Base-by-base conservation (phyloP, 176 grass and related monocot genomes). In the Eragrostis curvula region DNA sequence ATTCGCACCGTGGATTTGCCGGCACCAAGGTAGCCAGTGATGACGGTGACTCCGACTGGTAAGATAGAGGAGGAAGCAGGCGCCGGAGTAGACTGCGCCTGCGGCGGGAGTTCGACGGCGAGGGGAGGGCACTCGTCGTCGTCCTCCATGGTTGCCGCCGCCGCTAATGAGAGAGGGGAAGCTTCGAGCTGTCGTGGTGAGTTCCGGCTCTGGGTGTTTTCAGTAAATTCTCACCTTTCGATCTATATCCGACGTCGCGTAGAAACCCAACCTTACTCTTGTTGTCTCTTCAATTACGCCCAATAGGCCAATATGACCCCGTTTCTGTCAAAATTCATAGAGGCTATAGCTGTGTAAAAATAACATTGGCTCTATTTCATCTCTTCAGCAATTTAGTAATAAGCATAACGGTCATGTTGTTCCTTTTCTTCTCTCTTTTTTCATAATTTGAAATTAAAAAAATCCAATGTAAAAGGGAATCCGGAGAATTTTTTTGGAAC, bases 11-110 rank as follows among this genome's bases (percentile, higher is more conserved):
- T 98, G 66, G 96, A 98, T 79, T 95, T 95, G n/a, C 96, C 96
- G 21, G 93, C 96, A 55, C 93, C 93, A 75, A 98, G 92, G 79
- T 98, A 98, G 28, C 93, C 96, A 11, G 90, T 98, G 89, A 98
- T 95, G 51, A 98, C 82, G n/a, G 96, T 98, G 58, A 98, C 90
- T 42, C 96, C 96, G 42, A 98, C 93, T 18, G 90, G 88, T 7
- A 68, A 64, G 13, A 40, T 72, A 2, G 76, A 12, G 5, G 62
- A 62, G 63, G 25, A 15, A 58, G 5, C 50, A 40, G 66, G 46
- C 5, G 29, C 36, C 1, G 32, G 41, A 28, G 62, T 41, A 12
- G 27, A 71, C 1, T 30, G 21, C 13, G 13, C 28, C 17, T 43
- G 77, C 27, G 23, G 63, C 2, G 41, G 74, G 18, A 98, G 88